phyloP scores from a whole-genome alignment of 768 basidiomycete genomes.

The Stropharia rugosoannulata region DNA sequence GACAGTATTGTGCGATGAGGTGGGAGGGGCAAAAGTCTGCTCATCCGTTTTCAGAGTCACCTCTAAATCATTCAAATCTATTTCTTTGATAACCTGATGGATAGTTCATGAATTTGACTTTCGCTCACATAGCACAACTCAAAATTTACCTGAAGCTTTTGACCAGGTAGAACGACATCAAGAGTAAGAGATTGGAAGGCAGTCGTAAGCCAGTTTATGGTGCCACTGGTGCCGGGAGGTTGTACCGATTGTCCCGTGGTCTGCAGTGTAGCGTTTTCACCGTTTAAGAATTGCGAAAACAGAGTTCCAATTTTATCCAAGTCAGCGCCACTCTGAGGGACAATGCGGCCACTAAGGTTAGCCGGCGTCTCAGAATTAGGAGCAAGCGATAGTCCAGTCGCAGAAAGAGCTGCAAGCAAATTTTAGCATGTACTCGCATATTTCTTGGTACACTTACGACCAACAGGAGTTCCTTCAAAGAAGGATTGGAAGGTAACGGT shows the following conservation, averaged over 20 bases:
- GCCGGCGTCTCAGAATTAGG: conserved; percentile 45
- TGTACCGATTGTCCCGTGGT: conserved; percentile 62
- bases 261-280: conserved; percentile 58
- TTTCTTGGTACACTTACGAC: conserved; percentile 45
- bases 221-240: conserved; percentile 47
- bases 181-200: conserved; percentile 70
- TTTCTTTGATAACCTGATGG: conserved; percentile 59
- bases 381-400: conserved; percentile 46
- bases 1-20: conserved; percentile 53
- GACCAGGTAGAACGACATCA: conserved; percentile 59
- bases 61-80: conserved; percentile 55
- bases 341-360: conserved; percentile 62
- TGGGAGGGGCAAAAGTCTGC: conserved; percentile 59
- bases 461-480: conserved; percentile 55
- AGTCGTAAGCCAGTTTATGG: conserved; percentile 64
- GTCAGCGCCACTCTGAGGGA: conserved; percentile 57
- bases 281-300: conserved; percentile 67
- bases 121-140: neutral
- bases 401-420: conserved; percentile 45
- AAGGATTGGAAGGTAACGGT: conserved; percentile 61
- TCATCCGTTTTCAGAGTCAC: conserved; percentile 49
- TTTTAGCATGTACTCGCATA: neutral
- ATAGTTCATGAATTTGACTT: neutral
- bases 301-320: conserved; percentile 55
- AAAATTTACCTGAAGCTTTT: conserved; percentile 44